These are phyloP conservation scores for Combretum micranthum DNA, from an alignment of 345 rosid species.

Conservation along the genomic window DNA sequence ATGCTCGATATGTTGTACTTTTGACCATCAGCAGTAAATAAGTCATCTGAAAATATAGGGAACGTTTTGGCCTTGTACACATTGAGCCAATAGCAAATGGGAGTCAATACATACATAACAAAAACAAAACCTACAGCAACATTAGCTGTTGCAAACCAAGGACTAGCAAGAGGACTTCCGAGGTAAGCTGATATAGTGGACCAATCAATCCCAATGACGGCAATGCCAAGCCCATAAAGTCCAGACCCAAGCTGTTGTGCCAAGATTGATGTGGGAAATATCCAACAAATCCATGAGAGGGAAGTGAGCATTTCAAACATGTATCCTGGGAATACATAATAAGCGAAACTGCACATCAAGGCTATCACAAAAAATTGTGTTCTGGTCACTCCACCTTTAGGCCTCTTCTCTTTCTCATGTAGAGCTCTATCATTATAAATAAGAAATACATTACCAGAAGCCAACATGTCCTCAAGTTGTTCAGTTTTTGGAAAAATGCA, in stretches of 20 bases:
- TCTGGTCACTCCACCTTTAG: conserved; percentile 66
- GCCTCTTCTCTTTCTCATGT: conserved; percentile 79
- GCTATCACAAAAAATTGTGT: conserved; percentile 82
- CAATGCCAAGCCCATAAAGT: conserved; percentile 81
- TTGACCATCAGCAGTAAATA: conserved; percentile 63
- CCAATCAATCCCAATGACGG: conserved; percentile 79
- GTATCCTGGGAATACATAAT: conserved; percentile 88
- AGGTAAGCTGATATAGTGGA: conserved; percentile 90
- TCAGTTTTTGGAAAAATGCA: too few relatives aligned
- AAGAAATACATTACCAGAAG: not conserved
- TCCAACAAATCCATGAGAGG: conserved; percentile 94
- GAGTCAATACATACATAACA: conserved; percentile 70
- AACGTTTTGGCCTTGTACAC: conserved; percentile 75
- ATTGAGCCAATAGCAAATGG: conserved; percentile 69
- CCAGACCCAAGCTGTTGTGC: conserved; percentile 97
- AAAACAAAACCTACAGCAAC: conserved; percentile 71
- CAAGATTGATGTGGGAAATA: conserved; percentile 54
- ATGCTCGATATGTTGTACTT: conserved; percentile 71
- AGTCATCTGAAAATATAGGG: conserved; percentile 70
- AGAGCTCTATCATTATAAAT: conserved; percentile 39
- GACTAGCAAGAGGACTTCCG: conserved; percentile 99
- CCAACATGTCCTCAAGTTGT: too few relatives aligned
- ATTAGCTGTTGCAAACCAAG: conserved; percentile 98
- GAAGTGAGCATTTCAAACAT: conserved; percentile 80
- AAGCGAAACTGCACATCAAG: conserved; percentile 78